These are phyloP conservation scores for Warburgia ugandensis DNA, from an alignment of 164 flowering plant species.

Conservation along the genomic window DNA sequence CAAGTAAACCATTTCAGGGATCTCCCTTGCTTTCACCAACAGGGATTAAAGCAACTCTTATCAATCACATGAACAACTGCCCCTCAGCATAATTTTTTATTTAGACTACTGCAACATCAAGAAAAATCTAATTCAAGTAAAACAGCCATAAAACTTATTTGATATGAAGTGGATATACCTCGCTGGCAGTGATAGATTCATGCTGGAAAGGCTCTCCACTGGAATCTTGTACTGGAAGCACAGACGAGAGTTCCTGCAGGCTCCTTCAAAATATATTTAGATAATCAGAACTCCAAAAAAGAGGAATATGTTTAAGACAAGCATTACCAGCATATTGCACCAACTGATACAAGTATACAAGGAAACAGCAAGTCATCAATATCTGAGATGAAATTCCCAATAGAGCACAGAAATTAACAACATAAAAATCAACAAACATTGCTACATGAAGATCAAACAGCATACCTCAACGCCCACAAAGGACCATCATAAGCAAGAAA, in stretches of 20 bases:
- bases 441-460: background rate
- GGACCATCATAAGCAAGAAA: constrained; percentile 71
- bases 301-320: background rate
- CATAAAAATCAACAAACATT: background rate
- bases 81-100: too few species aligned
- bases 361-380: background rate
- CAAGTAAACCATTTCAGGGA: too few species aligned
- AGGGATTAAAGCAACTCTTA: too few species aligned
- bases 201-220: constrained; percentile 14
- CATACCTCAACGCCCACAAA: constrained; percentile 83
- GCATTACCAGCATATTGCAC: too few species aligned
- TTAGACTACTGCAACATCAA: too few species aligned
- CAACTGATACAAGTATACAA: too few species aligned
- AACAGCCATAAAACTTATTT: too few species aligned
- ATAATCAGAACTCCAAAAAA: constrained; percentile 1
- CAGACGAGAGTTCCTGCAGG: constrained; percentile 53
- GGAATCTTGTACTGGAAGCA: constrained; percentile 23
- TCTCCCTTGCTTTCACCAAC: too few species aligned
- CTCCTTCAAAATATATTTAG: constrained; percentile 43
- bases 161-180: constrained; percentile 30
- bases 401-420: background rate
- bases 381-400: background rate
- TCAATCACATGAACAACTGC: too few species aligned
- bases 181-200: constrained; percentile 22
- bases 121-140: too few species aligned